Conservation (phyloP, 345 rosid genomes). For the rapeseed (Brassica napus) region DNA sequence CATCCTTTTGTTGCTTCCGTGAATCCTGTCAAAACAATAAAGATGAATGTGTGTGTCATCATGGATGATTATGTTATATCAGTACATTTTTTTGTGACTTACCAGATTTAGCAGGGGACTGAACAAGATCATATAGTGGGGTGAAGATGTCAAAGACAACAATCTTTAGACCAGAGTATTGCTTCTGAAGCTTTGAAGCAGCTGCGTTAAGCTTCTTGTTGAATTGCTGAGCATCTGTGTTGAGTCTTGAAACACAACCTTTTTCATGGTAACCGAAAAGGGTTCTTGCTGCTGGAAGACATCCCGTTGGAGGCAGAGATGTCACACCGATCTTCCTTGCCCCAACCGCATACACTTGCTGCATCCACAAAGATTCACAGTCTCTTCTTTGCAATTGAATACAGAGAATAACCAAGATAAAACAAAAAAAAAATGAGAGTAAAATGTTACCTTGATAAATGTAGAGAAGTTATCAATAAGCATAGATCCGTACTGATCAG, state of each 20-base stretch:
- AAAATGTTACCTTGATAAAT: constrained; percentile 58
- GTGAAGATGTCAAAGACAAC: constrained; percentile 80
- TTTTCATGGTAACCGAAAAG: constrained; percentile 59
- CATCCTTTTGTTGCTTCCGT: constrained; percentile 82
- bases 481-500: constrained; percentile 66
- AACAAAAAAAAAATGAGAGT: background rate
- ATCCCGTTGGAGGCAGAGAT: constrained; percentile 87
- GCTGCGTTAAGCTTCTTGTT: constrained; percentile 71
- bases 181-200: constrained; percentile 62
- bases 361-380: constrained; percentile 22
- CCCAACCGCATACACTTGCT: constrained; percentile 67
- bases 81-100: constrained; percentile 16
- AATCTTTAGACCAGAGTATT: constrained; percentile 66
- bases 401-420: background rate
- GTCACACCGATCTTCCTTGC: constrained; percentile 89
- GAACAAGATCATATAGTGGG: constrained; percentile 64
- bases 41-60: background rate
- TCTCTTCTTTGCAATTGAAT: background rate
- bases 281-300: constrained; percentile 81
- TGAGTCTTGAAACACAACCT: constrained; percentile 71
- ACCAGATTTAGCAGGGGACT: constrained; percentile 66
- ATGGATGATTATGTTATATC: background rate
- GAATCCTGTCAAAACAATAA: constrained; percentile 52
- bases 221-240: constrained; percentile 68
- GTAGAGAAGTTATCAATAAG: constrained; percentile 56